Conservation (phyloP, 2,329 filamentous ascomycete species). For the Ophiostoma triangulosporum region DNA sequence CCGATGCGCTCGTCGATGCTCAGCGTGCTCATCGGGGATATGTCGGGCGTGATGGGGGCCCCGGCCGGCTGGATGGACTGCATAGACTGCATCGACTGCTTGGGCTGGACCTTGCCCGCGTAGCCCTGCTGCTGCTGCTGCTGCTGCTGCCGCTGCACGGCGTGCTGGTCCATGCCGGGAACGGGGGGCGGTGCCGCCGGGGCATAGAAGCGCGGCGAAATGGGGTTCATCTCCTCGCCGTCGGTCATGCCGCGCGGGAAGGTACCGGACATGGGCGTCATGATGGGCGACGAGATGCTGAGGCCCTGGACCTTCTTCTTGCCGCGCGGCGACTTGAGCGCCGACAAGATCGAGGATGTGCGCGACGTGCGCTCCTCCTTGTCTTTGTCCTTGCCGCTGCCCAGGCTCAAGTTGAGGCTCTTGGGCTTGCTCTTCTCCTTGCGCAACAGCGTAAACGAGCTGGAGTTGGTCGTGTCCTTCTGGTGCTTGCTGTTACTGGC, state of each 20-base stretch:
- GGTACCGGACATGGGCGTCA: slow-evolving; percentile 47
- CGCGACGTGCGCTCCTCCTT: slow-evolving; percentile 37
- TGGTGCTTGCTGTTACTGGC: slow-evolving; percentile 3
- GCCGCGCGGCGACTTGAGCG: slow-evolving; percentile 45
- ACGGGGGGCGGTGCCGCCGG: slow-evolving; percentile 44
- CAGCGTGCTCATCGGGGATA: slow-evolving; percentile 32
- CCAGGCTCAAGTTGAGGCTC: slow-evolving; percentile 31
- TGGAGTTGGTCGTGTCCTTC: slow-evolving; percentile 14
- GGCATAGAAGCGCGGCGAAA: slow-evolving; percentile 44
- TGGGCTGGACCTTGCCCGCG: background rate
- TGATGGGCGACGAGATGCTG: slow-evolving; percentile 51
- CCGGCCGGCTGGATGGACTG: slow-evolving; percentile 9
- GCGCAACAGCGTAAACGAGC: slow-evolving; percentile 25
- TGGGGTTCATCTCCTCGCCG: slow-evolving; percentile 41
- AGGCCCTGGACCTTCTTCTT: slow-evolving; percentile 40
- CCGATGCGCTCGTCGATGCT: slow-evolving; percentile 46
- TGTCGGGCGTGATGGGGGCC: slow-evolving; percentile 33
- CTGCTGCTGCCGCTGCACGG: slow-evolving; percentile 1
- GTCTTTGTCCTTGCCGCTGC: background rate
- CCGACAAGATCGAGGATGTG: slow-evolving; percentile 45
- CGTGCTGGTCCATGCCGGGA: slow-evolving; percentile 29
- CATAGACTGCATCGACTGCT: slow-evolving; percentile 7
- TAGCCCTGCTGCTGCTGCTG: background rate
- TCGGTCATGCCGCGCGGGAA: slow-evolving; percentile 40
- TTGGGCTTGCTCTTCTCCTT: slow-evolving; percentile 36